These are phyloP conservation scores for Starmerella bacillaris DNA, from an alignment of 805 yeast species.

Conservation along the genomic window DNA sequence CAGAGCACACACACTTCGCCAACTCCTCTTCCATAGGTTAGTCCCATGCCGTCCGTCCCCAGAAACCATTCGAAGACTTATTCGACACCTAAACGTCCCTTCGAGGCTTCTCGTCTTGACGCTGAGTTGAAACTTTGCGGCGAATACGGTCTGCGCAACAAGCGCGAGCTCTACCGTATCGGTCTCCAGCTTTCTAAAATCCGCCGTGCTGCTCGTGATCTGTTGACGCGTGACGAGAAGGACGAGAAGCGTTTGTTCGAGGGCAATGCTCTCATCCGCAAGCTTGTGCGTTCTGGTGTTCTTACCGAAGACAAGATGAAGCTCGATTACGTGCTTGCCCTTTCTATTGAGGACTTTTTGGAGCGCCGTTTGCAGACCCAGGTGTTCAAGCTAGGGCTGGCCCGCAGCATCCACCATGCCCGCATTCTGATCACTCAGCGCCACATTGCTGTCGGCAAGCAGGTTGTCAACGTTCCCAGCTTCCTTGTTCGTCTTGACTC, in stretches of 20 bases:
- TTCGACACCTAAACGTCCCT: constrained; percentile 98
- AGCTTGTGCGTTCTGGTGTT: constrained; percentile 98
- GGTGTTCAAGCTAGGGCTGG: constrained; percentile 98
- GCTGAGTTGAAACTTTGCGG: constrained; percentile 99
- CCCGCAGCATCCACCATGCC: constrained; percentile 99
- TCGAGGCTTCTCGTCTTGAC: constrained; percentile 98
- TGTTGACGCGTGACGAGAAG: constrained; percentile 99
- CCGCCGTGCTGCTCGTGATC: constrained; percentile 99
- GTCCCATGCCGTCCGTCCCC: constrained; percentile 33
- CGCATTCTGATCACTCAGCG: constrained; percentile 97
- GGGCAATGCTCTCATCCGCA: constrained; percentile 99
- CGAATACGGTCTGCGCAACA: constrained; percentile 99
- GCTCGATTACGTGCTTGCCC: constrained; percentile 98
- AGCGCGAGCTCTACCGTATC: constrained; percentile 99
- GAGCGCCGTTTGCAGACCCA: constrained; percentile 99
- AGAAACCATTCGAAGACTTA: constrained; percentile 98
- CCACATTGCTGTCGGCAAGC: constrained; percentile 99
- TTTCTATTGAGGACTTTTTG: constrained; percentile 95
- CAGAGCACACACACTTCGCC: too few relatives aligned
- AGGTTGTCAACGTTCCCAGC: constrained; percentile 94
- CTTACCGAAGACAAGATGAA: constrained; percentile 98
- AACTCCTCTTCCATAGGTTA: too few relatives aligned
- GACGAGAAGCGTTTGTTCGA: constrained; percentile 99
- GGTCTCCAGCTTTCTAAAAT: constrained; percentile 98
- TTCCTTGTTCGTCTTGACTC: constrained; percentile 99